Conservation (phyloP, 2,329 filamentous ascomycete genomes). For the Microdochium bolleyi region DNA sequence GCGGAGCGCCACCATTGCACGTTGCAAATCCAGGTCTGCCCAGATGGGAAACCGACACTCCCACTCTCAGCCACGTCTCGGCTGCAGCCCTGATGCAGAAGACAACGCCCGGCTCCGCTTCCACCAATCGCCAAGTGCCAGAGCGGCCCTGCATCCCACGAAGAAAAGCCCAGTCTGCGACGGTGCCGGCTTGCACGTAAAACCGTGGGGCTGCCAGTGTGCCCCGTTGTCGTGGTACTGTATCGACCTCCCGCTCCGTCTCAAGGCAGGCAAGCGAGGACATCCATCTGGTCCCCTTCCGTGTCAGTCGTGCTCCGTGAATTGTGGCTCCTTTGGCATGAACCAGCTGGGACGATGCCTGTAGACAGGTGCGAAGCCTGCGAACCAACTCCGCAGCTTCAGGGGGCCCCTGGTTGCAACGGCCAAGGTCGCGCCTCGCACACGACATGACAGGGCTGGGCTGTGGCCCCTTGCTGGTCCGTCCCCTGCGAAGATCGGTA, state of each 20-base stretch:
- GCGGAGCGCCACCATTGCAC: too few species aligned
- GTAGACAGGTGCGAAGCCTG: too few species aligned
- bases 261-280: background rate
- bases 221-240: background rate
- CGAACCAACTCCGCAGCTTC: background rate
- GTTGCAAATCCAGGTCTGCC: too few species aligned
- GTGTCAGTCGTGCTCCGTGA: too few species aligned
- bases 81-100: background rate
- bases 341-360: background rate
- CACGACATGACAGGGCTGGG: slow-evolving; percentile 6
- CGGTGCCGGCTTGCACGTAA: too few species aligned
- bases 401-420: background rate
- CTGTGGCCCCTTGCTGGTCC: slow-evolving; percentile 15
- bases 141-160: background rate
- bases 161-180: background rate
- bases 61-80: background rate
- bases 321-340: background rate
- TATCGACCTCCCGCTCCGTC: background rate
- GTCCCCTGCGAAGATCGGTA: slow-evolving; percentile 29
- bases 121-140: background rate
- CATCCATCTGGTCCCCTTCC: too few species aligned
- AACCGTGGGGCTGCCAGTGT: too few species aligned
- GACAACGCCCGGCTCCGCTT: background rate
- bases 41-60: too few species aligned
- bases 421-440: background rate